A percentile compares a stretch with the other conserved stretches of the same genome.
Evolutionary conservation across 768 basidiomycete species (phyloP).

Genomic region (Rhodotorula diobovata): DNA sequence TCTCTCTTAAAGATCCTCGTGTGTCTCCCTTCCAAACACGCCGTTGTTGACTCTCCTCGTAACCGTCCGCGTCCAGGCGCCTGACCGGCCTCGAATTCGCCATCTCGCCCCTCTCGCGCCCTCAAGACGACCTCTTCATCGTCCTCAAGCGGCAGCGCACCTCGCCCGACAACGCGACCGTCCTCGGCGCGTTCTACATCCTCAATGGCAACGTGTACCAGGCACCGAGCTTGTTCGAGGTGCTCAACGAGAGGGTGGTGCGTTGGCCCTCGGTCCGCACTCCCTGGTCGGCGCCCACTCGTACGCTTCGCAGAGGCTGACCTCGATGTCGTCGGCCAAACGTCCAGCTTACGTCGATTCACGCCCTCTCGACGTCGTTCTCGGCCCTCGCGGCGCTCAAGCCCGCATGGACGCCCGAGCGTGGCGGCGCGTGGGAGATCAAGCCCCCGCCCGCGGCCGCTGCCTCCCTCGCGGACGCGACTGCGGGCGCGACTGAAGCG

Average conservation of each 20-base stretch:
- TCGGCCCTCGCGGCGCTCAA: constrained; percentile 66
- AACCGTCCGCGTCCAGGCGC: constrained; percentile 42
- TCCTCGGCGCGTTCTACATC: constrained; percentile 70
- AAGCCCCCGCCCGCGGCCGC: constrained; percentile 50
- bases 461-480: constrained; percentile 46
- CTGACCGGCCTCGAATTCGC: constrained; percentile 85
- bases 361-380: constrained; percentile 64
- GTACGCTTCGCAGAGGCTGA: background rate
- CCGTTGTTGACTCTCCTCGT: background rate
- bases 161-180: constrained; percentile 57
- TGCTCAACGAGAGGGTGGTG: constrained; percentile 79
- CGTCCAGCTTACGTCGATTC: constrained; percentile 46
- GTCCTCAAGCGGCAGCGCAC: constrained; percentile 82
- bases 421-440: constrained; percentile 81
- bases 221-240: constrained; percentile 74
- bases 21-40: too few species aligned
- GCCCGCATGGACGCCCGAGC: constrained; percentile 76
- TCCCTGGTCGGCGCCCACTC: background rate
- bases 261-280: constrained; percentile 42
- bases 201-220: constrained; percentile 85
- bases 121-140: constrained; percentile 63
- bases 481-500: constrained; percentile 36
- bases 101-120: constrained; percentile 71
- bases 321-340: constrained; percentile 60
- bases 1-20: too few species aligned